Evolutionary conservation across 345 rosid species (phyloP), one percentile per base, ranked within the genome.

Genomic region (Brassica carinata): DNA sequence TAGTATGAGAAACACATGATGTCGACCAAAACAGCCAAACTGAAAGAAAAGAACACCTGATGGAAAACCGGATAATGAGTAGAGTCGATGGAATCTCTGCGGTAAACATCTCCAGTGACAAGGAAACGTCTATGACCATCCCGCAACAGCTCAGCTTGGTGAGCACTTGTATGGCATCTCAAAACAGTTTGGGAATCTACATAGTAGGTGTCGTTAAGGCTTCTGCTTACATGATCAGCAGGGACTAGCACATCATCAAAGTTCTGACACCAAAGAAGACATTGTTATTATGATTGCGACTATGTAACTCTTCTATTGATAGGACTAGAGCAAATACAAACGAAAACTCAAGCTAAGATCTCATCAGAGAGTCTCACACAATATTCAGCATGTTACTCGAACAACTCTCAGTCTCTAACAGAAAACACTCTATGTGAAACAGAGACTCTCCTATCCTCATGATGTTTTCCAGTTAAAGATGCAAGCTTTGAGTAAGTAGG

Each of bases 91-190:
- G 99, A 96, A 85, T 96, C 99, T 90, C 99, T 86, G 15, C 97
- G 93, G 58, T 92, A 96, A 77, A 96, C 99, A 84, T 96, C 99
- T 66, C 99, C 98, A 0, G 95, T 96, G 43, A 96, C 99, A 61
- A 96, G 94, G 77, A 96, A 96, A 86, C 90, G 90, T 58, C 84
- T 86, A 70, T 89, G 89, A 17, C 94, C 97, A 8, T 64, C 77
- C 85, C 93, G 92, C 84, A 96, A 85, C 29, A 96, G 81, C 85
- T 93, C 99, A 74, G 98, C 98, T 85, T 96, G 97, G 86, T 96
- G 99, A 69, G 99, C 99, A 90, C 99, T 96, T 65, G 99, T 96
- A 81, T 96, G 99, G 67, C 98, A 96, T 83, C 99, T 90, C 86
- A 96, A 85, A 36, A 93, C 99, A 85, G 95, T 93, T 85, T 92